Conservation (phyloP, 768 basidiomycete genomes). For the Leccinum variicolor region DNA sequence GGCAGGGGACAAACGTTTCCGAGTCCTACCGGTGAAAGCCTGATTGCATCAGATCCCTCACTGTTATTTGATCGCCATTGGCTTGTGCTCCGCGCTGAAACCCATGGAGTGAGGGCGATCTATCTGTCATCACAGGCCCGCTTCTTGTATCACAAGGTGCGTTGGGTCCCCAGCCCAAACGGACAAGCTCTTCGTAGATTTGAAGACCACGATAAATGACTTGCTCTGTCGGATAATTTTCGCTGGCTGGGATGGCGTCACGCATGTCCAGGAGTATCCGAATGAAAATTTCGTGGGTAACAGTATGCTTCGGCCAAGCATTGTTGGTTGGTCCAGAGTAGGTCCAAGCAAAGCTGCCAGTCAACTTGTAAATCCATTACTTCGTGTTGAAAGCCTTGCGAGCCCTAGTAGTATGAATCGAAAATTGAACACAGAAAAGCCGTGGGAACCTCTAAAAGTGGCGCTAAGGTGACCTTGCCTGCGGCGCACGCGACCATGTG, state of each 20-base stretch:
- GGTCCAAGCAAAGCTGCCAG: too few species aligned
- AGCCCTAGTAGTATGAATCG: too few species aligned
- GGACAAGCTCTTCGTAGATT: neutral
- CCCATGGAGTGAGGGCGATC: too few species aligned
- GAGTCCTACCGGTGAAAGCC: too few species aligned
- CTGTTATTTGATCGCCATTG: too few species aligned
- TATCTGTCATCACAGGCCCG: neutral
- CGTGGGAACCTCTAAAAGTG: too few species aligned
- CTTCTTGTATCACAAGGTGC: neutral
- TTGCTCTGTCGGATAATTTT: neutral
- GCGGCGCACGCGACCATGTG: too few species aligned
- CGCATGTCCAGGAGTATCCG: neutral
- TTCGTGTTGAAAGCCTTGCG: too few species aligned
- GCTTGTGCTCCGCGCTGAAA: neutral
- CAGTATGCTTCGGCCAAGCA: neutral
- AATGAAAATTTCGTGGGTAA: neutral
- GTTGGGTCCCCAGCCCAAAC: neutral
- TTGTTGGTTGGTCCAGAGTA: neutral
- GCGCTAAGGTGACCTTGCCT: too few species aligned
- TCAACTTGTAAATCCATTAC: too few species aligned
- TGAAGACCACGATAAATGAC: neutral
- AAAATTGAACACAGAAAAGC: too few species aligned
- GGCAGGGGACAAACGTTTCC: constrained; percentile 5
- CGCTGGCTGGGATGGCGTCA: neutral
- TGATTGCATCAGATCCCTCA: too few species aligned